Evolutionary conservation across 441 rosid species (phyloP).

Genomic region (Monsonia emarginata): DNA sequence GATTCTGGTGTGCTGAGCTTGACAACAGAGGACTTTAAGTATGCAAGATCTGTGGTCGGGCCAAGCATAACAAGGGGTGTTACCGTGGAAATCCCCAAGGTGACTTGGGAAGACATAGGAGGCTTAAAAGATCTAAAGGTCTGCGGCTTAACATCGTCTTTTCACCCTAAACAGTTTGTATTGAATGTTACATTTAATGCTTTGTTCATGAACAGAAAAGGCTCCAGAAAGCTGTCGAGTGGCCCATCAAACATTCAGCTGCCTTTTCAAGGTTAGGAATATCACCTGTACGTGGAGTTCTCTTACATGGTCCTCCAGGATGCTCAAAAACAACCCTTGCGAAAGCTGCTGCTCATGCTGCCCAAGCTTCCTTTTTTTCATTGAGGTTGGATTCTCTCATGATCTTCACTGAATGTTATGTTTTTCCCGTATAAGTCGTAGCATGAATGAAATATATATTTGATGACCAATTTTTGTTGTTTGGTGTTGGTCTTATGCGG

Average conservation of each 20-base stretch:
- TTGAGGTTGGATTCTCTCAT: constrained; percentile 43
- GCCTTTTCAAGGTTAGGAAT: constrained; percentile 65
- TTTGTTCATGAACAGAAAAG: constrained; percentile 45
- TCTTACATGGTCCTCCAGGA: constrained; percentile 94
- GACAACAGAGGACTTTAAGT: constrained; percentile 53
- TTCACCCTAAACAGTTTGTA: background rate
- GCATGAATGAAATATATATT: too few relatives aligned
- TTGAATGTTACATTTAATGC: constrained; percentile 9
- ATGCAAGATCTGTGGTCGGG: constrained; percentile 61
- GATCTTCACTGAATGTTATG: background rate
- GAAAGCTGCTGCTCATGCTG: constrained; percentile 87
- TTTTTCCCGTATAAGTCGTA: background rate
- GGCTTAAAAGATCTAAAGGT: constrained; percentile 77
- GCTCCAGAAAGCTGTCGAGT: constrained; percentile 79
- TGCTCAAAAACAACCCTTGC: constrained; percentile 96
- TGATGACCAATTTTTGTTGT: too few relatives aligned
- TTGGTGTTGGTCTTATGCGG: too few relatives aligned
- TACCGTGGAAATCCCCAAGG: constrained; percentile 76
- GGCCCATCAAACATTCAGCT: constrained; percentile 79
- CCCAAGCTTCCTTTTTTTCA: constrained; percentile 86
- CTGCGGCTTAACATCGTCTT: constrained; percentile 15
- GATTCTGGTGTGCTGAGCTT: constrained; percentile 27
- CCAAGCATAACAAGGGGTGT: constrained; percentile 92
- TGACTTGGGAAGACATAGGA: constrained; percentile 83
- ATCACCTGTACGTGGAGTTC: constrained; percentile 76